A percentile compares a stretch with the other conserved stretches of the same genome.
Evolutionary conservation across 805 yeast species (phyloP).

Genomic region (Yueomyces sinensis): DNA sequence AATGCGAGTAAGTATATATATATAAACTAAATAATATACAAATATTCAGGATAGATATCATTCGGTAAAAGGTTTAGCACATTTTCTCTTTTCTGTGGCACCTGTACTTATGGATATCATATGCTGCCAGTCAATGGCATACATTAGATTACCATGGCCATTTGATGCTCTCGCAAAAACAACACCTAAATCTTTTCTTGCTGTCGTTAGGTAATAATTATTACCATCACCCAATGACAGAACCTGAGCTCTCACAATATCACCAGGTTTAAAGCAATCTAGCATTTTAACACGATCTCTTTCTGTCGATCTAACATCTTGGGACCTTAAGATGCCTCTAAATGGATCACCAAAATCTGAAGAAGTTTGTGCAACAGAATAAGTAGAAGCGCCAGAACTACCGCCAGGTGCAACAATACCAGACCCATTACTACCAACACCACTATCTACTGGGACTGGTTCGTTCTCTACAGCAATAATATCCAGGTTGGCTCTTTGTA

Average conservation of each 20-base stretch:
- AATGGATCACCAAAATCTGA: slow-evolving; percentile 77
- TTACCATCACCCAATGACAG: slow-evolving; percentile 86
- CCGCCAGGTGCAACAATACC: slow-evolving; percentile 33
- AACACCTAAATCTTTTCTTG: slow-evolving; percentile 86
- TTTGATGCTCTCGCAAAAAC: slow-evolving; percentile 63
- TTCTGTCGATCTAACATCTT: slow-evolving; percentile 84
- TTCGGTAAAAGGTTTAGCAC: slow-evolving; percentile 90
- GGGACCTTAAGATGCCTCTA: slow-evolving; percentile 73
- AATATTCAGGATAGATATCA: not conserved
- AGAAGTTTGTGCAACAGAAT: slow-evolving; percentile 33
- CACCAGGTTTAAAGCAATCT: slow-evolving; percentile 83
- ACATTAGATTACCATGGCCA: slow-evolving; percentile 66
- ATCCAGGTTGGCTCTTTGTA: slow-evolving; percentile 66
- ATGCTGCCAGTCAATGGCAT: slow-evolving; percentile 90
- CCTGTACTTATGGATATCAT: slow-evolving; percentile 78
- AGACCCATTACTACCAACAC: slow-evolving; percentile 47
- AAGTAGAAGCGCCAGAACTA: slow-evolving; percentile 39
- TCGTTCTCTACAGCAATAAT: slow-evolving; percentile 57
- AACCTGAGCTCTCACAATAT: slow-evolving; percentile 72
- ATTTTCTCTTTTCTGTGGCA: slow-evolving; percentile 63
- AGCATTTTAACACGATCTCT: slow-evolving; percentile 72
- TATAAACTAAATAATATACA: not conserved
- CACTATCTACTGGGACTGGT: slow-evolving; percentile 44
- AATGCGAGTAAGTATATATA: not conserved
- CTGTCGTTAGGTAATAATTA: slow-evolving; percentile 80